A percentile compares a stretch with the other conserved stretches of the same genome.
Conservation (phyloP, 768 basidiomycete species). For the Xanthoconium stramineum region DNA sequence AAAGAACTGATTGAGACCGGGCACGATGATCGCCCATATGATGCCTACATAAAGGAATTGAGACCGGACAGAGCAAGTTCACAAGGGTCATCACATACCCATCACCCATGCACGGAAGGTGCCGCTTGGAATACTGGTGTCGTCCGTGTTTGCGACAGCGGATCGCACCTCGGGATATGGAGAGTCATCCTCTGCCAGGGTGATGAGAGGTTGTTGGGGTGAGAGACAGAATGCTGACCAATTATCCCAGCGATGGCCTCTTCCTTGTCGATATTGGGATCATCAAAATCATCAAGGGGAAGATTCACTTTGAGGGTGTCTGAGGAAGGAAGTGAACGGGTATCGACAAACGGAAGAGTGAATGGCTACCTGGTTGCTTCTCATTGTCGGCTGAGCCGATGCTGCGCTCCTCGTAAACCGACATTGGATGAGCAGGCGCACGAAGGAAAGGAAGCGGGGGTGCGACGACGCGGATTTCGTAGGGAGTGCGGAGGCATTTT, state of each 20-base stretch:
- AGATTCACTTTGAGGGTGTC: slow-evolving; percentile 4
- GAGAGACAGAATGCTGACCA: slow-evolving; percentile 13
- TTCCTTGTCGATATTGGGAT: slow-evolving; percentile 36
- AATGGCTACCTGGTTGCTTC: slow-evolving; percentile 13
- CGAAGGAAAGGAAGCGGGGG: background rate
- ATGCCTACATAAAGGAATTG: slow-evolving; percentile 24
- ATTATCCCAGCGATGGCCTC: slow-evolving; percentile 25
- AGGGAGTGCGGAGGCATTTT: background rate
- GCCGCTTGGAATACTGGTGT: slow-evolving; percentile 58
- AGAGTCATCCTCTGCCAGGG: slow-evolving; percentile 59
- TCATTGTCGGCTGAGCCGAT: slow-evolving; percentile 25
- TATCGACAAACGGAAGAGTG: background rate
- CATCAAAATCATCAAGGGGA: slow-evolving; percentile 30
- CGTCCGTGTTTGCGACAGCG: slow-evolving; percentile 73
- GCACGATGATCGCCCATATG: slow-evolving; percentile 57
- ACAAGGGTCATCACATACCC: slow-evolving; percentile 28
- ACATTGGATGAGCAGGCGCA: slow-evolving; percentile 14
- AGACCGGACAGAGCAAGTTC: background rate
- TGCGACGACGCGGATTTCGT: slow-evolving; percentile 13
- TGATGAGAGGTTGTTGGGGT: slow-evolving; percentile 16
- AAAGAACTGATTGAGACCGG: slow-evolving; percentile 78
- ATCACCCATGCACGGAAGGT: slow-evolving; percentile 62
- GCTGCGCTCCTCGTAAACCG: slow-evolving; percentile 14
- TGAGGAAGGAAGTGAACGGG: background rate
- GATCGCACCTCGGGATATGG: slow-evolving; percentile 84